Evolutionary conservation across 345 rosid genomes (phyloP).

Genomic region (Carallia pectinifolia): DNA sequence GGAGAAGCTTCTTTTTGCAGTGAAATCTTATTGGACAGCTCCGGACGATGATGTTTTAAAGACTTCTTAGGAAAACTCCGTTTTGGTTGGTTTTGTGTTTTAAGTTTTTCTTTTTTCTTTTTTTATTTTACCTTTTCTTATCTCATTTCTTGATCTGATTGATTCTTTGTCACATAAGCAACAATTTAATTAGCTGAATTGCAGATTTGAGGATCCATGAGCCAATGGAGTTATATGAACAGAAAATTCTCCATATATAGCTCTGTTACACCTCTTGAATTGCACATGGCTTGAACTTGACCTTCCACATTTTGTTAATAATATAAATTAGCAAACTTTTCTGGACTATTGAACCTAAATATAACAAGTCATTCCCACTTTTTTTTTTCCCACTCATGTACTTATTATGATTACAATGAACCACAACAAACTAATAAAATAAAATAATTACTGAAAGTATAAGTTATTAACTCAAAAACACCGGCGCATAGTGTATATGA

Average conservation of each 20-base stretch:
- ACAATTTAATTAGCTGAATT: too few species aligned
- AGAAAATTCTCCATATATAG: too few species aligned
- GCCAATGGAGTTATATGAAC: too few species aligned
- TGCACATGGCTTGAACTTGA: background rate
- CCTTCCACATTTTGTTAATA: background rate
- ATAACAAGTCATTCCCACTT: too few species aligned
- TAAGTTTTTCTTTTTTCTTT: background rate
- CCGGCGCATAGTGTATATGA: too few species aligned
- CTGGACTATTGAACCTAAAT: too few species aligned
- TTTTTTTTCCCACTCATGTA: too few species aligned
- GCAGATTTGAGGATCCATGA: background rate
- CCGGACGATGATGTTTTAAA: conserved; percentile 19
- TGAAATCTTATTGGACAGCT: conserved; percentile 54
- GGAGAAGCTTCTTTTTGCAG: conserved; percentile 61
- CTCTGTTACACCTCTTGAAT: background rate
- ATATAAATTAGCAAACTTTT: too few species aligned
- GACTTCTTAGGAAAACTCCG: conserved; percentile 9
- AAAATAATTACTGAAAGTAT: too few species aligned
- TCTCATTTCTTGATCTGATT: background rate
- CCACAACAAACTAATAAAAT: too few species aligned
- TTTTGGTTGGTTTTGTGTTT: background rate
- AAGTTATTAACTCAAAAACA: too few species aligned
- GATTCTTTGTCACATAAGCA: conserved; percentile 2
- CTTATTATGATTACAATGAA: too few species aligned
- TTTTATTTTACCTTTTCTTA: background rate